Conservation (phyloP, 2,329 filamentous ascomycete species). For the Fusarium nurragi region DNA sequence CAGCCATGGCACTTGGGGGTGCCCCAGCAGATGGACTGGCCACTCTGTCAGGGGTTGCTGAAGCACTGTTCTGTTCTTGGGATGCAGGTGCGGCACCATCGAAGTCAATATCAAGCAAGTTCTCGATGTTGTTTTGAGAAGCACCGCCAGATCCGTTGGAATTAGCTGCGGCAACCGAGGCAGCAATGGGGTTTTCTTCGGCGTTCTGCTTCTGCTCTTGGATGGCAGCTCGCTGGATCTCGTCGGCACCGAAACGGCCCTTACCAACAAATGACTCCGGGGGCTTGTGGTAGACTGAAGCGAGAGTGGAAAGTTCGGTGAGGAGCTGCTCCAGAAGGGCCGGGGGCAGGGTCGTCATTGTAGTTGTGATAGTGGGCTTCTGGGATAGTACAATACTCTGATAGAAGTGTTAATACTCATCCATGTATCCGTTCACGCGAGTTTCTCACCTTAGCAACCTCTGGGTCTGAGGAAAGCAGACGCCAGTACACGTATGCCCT, state of each 20-base stretch:
- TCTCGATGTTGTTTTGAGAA: slow-evolving; percentile 85
- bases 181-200: slow-evolving; percentile 92
- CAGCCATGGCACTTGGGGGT: slow-evolving; percentile 62
- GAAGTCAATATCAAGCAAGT: slow-evolving; percentile 94
- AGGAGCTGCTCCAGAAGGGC: slow-evolving; percentile 90
- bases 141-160: slow-evolving; percentile 67
- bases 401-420: slow-evolving; percentile 1
- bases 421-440: background rate
- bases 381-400: slow-evolving; percentile 88
- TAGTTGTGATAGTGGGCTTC: slow-evolving; percentile 93
- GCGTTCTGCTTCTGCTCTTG: slow-evolving; percentile 95
- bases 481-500: slow-evolving; percentile 99
- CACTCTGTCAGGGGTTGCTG: slow-evolving; percentile 74
- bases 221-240: slow-evolving; percentile 93
- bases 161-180: slow-evolving; percentile 77
- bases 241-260: slow-evolving; percentile 91
- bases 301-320: slow-evolving; percentile 88
- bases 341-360: slow-evolving; percentile 87
- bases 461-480: slow-evolving; percentile 88
- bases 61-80: slow-evolving; percentile 65
- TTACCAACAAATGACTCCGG: slow-evolving; percentile 98
- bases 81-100: slow-evolving; percentile 94
- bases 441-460: slow-evolving; percentile 79
- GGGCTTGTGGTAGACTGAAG: slow-evolving; percentile 98
- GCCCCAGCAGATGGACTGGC: slow-evolving; percentile 66